Evolutionary conservation across 2,329 filamentous ascomycete genomes (phyloP).

Genomic region (Cadophora malorum): DNA sequence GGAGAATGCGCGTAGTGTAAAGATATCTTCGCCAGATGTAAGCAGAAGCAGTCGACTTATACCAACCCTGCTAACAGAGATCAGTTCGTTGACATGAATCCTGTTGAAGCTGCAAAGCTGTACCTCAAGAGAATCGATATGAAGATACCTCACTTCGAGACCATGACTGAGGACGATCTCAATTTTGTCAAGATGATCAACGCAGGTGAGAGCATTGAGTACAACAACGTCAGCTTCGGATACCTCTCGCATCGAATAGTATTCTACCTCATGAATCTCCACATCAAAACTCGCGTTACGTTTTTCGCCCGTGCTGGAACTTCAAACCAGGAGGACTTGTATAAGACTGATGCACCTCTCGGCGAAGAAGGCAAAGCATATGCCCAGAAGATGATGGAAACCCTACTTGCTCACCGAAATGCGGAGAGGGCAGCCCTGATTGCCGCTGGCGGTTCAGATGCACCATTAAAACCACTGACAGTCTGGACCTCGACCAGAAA

Average conservation of each 20-base stretch:
- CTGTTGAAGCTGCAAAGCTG: conserved; percentile 88
- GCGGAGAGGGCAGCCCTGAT: conserved; percentile 76
- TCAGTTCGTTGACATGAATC: conserved; percentile 87
- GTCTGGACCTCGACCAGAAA: conserved; percentile 96
- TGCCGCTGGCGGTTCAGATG: conserved; percentile 69
- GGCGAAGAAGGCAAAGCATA: conserved; percentile 83
- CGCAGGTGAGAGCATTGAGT: conserved; percentile 87
- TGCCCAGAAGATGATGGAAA: conserved; percentile 83
- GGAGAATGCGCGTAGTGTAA: conserved; percentile 96
- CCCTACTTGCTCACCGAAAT: conserved; percentile 81
- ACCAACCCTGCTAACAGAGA: conserved; percentile 26
- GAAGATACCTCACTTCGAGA: conserved; percentile 95
- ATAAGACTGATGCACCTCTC: conserved; percentile 87
- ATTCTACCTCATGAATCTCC: conserved; percentile 96
- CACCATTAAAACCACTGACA: conserved; percentile 78
- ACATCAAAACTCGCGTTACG: conserved; percentile 93
- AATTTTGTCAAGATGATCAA: conserved; percentile 99
- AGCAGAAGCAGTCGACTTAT: conserved; percentile 42
- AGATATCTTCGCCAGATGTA: conserved; percentile 95
- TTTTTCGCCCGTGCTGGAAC: conserved; percentile 92
- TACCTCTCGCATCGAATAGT: conserved; percentile 97
- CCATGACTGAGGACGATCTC: conserved; percentile 90
- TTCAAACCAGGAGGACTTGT: conserved; percentile 86
- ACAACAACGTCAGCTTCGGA: conserved; percentile 97
- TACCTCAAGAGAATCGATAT: conserved; percentile 90